Evolutionary conservation across 139 green algal species (phyloP).

Genomic region (Limnomonas spitsbergensis): DNA sequence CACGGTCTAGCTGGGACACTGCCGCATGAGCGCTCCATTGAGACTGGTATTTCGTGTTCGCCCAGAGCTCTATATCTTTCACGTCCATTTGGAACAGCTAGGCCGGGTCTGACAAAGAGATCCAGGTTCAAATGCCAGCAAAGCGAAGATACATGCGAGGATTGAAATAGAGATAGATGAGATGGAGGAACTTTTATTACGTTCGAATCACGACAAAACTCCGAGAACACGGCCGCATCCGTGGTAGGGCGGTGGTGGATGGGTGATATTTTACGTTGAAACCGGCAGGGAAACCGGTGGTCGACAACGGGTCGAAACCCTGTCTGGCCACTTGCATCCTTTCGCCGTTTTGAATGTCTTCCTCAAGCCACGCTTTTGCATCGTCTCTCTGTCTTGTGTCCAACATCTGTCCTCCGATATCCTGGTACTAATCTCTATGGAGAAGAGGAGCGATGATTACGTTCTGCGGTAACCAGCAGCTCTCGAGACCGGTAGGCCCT

Average conservation of each 20-base stretch:
- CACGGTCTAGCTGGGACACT: slow-evolving; percentile 8
- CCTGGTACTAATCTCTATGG: no score
- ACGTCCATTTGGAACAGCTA: slow-evolving; percentile 2
- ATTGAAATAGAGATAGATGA: background rate
- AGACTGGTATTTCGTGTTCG: background rate
- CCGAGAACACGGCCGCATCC: background rate
- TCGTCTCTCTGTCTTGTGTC: no score
- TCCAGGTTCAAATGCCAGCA: background rate
- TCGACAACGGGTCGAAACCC: no score
- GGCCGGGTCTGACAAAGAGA: background rate
- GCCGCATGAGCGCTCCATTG: background rate
- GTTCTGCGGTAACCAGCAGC: no score
- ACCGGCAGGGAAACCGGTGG: no score
- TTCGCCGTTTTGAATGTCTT: no score
- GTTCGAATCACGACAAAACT: background rate
- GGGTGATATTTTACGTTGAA: background rate
- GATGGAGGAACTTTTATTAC: no score
- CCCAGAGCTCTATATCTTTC: slow-evolving; percentile 12
- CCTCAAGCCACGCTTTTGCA: no score
- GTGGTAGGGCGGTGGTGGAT: background rate
- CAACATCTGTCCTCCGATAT: no score
- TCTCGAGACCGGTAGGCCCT: no score
- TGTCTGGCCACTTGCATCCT: no score
- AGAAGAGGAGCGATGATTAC: no score
- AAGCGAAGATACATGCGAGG: background rate